Evolutionary conservation across 176 grass and related monocot genomes (phyloP).

Genomic region (Dactylis glomerata): DNA sequence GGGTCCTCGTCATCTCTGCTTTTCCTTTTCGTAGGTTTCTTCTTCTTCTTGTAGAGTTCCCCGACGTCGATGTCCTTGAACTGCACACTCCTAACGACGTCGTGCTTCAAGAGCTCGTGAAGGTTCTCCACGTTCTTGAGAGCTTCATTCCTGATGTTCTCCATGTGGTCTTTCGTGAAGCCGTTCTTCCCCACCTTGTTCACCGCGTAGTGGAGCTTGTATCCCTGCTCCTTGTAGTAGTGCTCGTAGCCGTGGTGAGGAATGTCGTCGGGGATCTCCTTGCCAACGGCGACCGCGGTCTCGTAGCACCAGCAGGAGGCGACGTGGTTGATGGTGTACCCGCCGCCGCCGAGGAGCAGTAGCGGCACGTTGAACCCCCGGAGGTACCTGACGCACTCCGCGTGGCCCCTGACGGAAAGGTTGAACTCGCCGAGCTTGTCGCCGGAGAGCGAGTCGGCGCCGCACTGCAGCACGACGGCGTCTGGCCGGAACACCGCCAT

Average conservation of each 20-base stretch:
- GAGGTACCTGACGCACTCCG: slow-evolving; percentile 7
- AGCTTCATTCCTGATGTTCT: not conserved
- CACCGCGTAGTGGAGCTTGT: slow-evolving; percentile 33
- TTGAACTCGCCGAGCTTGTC: slow-evolving; percentile 51
- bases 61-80: slow-evolving; percentile 9
- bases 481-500: slow-evolving; percentile 29
- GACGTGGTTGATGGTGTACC: slow-evolving; percentile 71
- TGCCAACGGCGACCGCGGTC: slow-evolving; percentile 31
- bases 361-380: slow-evolving; percentile 37
- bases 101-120: slow-evolving; percentile 1
- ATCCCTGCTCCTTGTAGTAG: slow-evolving; percentile 8
- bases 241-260: not conserved
- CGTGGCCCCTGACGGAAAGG: slow-evolving; percentile 56
- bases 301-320: slow-evolving; percentile 74
- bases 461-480: slow-evolving; percentile 37
- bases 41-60: not conserved
- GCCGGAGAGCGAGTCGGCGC: slow-evolving; percentile 37
- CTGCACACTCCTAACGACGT: slow-evolving; percentile 28
- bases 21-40: not conserved
- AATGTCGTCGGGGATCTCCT: slow-evolving; percentile 36
- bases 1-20: slow-evolving; percentile 1
- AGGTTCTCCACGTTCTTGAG: slow-evolving; percentile 25
- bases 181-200: not conserved
- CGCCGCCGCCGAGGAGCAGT: slow-evolving; percentile 71
- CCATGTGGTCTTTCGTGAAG: not conserved